Base-by-base conservation (phyloP, 78 protist species). In the Speleostelium caveatum region DNA sequence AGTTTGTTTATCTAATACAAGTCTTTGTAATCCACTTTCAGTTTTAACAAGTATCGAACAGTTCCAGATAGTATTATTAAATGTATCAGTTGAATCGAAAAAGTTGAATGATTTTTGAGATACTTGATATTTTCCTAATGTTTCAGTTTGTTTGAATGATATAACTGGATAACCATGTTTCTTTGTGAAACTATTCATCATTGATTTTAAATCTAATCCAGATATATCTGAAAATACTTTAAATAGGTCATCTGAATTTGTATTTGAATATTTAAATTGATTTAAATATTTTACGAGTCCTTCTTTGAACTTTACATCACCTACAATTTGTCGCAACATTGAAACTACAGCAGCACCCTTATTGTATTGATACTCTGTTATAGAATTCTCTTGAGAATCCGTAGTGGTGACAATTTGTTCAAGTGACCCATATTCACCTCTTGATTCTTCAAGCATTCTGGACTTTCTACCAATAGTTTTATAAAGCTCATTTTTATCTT, bases 331-430 rank as follows among this genome's bases (percentile, higher is more conserved):
- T 32, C 49, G 92, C 14, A 95, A 68, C 98, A 96, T 96, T 69
- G 96, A 94, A 63, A 97, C 94, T 10, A 96, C 88, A 26, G 66
- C 65, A 6, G 94, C 59, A 63, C 95, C 96, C 73, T 95, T 95
- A 51, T 62, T 26, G 77, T 94, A 97, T 3, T 85, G 55, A 72
- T n/a, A n/a, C n/a, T 96, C 97, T 38, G 95, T 96, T 61, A 96
- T 98, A 45, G 97, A 97, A 67, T 96, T 97, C 49, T 97, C 98
- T 62, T 93, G 74, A 42, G 97, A 38, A 75, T 97, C 94, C n/a
- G 36, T 32, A n/a, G 97, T 33, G 28, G 1, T 3, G 35, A 97
- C 91, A 35, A 58, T 92, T 24, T 95, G 98, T 38, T 97, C 97
- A 56, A 96, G 75, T 36, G 99, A 94, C 83, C 97, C 99, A 10